These are phyloP conservation scores for Russula compacta DNA, from an alignment of 768 basidiomycete genomes.

Conservation along the genomic window DNA sequence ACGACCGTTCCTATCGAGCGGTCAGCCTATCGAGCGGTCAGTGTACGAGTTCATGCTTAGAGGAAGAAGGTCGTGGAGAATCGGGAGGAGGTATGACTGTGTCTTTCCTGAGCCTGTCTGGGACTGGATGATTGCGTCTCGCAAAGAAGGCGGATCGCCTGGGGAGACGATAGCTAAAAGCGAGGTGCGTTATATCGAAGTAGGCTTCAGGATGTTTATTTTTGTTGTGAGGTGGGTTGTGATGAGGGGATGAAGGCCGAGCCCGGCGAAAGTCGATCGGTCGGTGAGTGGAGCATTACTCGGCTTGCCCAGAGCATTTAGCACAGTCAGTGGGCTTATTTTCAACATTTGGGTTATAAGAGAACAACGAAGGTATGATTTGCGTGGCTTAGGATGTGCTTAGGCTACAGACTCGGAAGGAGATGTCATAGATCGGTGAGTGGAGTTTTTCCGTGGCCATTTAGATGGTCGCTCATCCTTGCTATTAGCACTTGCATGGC, in stretches of 20 bases:
- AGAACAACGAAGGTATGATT: slow-evolving; percentile 31
- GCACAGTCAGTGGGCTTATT: slow-evolving; percentile 39
- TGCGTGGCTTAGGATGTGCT: slow-evolving; percentile 5
- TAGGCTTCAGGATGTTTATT: slow-evolving; percentile 78
- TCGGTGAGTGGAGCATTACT: slow-evolving; percentile 79
- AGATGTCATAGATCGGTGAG: not conserved
- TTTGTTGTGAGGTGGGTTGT: slow-evolving; percentile 68
- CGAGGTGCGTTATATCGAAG: slow-evolving; percentile 76
- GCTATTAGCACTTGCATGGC: not conserved
- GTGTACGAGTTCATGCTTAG: slow-evolving; percentile 86
- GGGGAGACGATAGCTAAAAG: slow-evolving; percentile 50
- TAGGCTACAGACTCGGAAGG: not conserved
- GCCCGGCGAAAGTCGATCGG: slow-evolving; percentile 67
- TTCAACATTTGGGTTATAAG: no score
- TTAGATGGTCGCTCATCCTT: slow-evolving; percentile 6
- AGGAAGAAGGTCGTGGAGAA: slow-evolving; percentile 89
- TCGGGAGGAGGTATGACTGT: slow-evolving; percentile 84
- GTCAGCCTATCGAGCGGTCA: slow-evolving; percentile 93
- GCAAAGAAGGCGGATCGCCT: slow-evolving; percentile 31
- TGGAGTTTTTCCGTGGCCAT: not conserved
- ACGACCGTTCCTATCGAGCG: slow-evolving; percentile 92
- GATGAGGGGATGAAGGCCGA: slow-evolving; percentile 78
- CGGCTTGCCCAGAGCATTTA: slow-evolving; percentile 35
- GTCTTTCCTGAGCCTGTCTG: slow-evolving; percentile 98
- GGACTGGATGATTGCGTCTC: slow-evolving; percentile 89